Evolutionary conservation across 495 filamentous ascomycete species (phyloP).

Genomic region (Ramalina intermedia): DNA sequence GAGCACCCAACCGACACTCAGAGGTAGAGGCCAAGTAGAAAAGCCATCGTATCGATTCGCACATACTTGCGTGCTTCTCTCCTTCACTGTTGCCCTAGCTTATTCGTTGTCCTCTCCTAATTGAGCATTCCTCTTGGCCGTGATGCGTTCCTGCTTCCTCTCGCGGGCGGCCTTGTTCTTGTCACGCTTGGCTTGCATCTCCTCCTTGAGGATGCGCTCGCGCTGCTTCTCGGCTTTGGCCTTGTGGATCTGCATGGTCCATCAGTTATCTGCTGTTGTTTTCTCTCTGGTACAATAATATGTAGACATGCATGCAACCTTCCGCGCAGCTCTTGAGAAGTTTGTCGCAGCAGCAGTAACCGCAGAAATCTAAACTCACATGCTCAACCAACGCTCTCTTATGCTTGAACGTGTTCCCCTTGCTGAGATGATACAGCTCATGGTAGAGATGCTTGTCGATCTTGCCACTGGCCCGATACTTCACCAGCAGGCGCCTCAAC

Average conservation of each 20-base stretch:
- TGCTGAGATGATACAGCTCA: slow-evolving; percentile 97
- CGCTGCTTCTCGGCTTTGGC: slow-evolving; percentile 98
- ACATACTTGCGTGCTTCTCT: slow-evolving; percentile 14
- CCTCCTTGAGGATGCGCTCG: slow-evolving; percentile 87
- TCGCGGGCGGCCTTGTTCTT: slow-evolving; percentile 99
- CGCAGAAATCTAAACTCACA: slow-evolving; percentile 45
- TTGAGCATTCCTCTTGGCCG: slow-evolving; percentile 77
- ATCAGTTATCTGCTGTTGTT: too few species aligned
- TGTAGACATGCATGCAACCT: background rate
- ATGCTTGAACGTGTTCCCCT: slow-evolving; percentile 99
- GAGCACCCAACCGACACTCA: too few species aligned
- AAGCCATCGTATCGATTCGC: background rate
- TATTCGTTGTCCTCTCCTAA: slow-evolving; percentile 43
- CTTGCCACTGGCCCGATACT: slow-evolving; percentile 98
- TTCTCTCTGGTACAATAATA: background rate
- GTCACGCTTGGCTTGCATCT: slow-evolving; percentile 98
- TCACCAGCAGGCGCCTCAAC: slow-evolving; percentile 94
- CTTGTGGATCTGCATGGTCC: slow-evolving; percentile 70
- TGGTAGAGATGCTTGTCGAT: slow-evolving; percentile 99
- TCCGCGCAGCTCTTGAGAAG: too few species aligned
- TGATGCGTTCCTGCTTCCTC: slow-evolving; percentile 77
- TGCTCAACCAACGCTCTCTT: slow-evolving; percentile 99
- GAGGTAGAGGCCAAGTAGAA: too few species aligned
- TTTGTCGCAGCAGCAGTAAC: background rate
- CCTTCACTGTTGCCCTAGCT: slow-evolving; percentile 27